These are phyloP conservation scores for Leccinellum albellum DNA, from an alignment of 768 basidiomycete species.

Conservation along the genomic window DNA sequence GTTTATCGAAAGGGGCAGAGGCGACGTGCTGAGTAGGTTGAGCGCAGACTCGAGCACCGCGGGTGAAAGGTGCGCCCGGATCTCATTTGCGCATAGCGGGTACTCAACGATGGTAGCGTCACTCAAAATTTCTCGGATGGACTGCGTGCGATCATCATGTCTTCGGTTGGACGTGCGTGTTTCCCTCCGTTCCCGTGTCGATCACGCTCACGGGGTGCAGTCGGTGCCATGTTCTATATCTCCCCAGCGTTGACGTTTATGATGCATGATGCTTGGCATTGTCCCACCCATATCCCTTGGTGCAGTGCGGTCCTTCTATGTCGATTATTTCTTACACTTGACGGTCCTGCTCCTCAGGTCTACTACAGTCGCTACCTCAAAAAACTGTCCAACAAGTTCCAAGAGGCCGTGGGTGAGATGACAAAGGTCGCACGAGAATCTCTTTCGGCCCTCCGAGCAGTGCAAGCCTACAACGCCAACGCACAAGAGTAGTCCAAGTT, in stretches of 20 bases:
- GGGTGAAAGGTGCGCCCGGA: slow-evolving; percentile 68
- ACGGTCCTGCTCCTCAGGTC: slow-evolving; percentile 48
- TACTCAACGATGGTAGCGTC: slow-evolving; percentile 34
- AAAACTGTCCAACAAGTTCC: slow-evolving; percentile 84
- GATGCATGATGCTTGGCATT: slow-evolving; percentile 93
- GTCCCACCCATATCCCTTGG: slow-evolving; percentile 87
- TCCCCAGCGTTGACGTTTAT: slow-evolving; percentile 78
- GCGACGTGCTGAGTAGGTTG: slow-evolving; percentile 88
- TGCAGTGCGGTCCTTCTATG: slow-evolving; percentile 43
- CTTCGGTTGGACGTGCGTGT: slow-evolving; percentile 83
- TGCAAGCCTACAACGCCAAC: slow-evolving; percentile 87
- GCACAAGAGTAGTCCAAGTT: slow-evolving; percentile 78
- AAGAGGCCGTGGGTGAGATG: slow-evolving; percentile 95
- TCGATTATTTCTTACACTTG: neutral
- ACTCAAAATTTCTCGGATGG: slow-evolving; percentile 82
- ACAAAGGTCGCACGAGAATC: slow-evolving; percentile 87
- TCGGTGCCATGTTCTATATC: neutral
- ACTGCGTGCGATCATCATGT: slow-evolving; percentile 82
- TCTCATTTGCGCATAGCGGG: neutral
- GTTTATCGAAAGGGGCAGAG: slow-evolving; percentile 88
- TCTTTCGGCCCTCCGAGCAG: slow-evolving; percentile 79
- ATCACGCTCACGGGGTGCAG: neutral
- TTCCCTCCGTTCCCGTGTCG: neutral
- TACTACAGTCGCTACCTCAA: slow-evolving; percentile 96
- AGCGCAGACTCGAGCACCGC: slow-evolving; percentile 92